Conservation (phyloP, 345 rosid species). For the Gossypium sturtianum region DNA sequence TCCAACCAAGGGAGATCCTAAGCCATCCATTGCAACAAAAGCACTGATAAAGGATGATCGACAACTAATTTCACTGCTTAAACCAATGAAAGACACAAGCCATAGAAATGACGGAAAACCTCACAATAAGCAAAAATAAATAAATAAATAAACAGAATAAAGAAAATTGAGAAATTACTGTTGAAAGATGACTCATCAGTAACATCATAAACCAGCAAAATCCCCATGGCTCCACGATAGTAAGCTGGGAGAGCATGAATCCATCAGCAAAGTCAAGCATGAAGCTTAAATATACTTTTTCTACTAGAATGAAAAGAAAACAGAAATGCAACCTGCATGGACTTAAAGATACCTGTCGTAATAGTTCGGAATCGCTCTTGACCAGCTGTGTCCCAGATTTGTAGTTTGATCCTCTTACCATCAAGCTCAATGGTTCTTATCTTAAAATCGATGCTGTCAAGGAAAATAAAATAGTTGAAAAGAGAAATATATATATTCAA, state of each 20-base stretch:
- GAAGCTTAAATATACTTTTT: background rate
- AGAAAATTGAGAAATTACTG: conserved; percentile 30
- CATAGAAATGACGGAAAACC: background rate
- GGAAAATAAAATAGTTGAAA: background rate
- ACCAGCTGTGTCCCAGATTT: conserved; percentile 98
- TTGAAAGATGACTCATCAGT: conserved; percentile 81
- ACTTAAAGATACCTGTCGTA: conserved; percentile 50
- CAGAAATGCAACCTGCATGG: background rate
- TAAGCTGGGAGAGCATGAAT: conserved; percentile 40
- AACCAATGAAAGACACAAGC: background rate
- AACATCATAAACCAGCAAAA: conserved; percentile 73
- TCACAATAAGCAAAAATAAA: background rate
- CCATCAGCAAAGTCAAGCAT: conserved; percentile 9
- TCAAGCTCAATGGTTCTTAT: conserved; percentile 94
- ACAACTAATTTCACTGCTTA: background rate
- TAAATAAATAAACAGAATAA: background rate
- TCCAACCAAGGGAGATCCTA: background rate
- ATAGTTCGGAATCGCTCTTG: conserved; percentile 91
- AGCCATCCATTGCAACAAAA: conserved; percentile 7
- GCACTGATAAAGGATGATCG: background rate
- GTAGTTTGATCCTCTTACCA: conserved; percentile 84
- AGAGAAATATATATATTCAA: background rate
- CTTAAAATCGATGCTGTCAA: conserved; percentile 84
- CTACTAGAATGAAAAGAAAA: background rate
- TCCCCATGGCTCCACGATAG: conserved; percentile 86